These are phyloP conservation scores for Cicer judaicum DNA, from an alignment of 306 rosid genomes.

Conservation along the genomic window DNA sequence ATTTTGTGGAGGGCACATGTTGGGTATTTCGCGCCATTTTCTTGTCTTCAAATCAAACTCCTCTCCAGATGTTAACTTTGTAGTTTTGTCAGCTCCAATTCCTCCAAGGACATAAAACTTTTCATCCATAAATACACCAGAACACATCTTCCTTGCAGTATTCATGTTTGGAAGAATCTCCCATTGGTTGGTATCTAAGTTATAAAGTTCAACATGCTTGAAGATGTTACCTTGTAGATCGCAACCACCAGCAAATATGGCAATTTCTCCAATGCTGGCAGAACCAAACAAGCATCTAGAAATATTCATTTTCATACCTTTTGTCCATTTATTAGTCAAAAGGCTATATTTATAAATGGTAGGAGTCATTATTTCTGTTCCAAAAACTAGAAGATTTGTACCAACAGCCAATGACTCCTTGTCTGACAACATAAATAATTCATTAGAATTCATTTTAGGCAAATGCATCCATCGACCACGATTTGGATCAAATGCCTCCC, in stretches of 20 bases:
- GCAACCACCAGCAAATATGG: conserved; percentile 81
- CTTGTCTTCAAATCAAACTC: conserved; percentile 59
- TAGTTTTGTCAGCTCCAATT: conserved; percentile 44
- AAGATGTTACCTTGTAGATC: conserved; percentile 57
- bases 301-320: conserved; percentile 55
- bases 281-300: conserved; percentile 81
- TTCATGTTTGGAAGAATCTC: conserved; percentile 68
- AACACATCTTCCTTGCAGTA: conserved; percentile 68
- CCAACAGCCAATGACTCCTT: conserved; percentile 88
- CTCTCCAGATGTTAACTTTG: conserved; percentile 61
- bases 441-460: conserved; percentile 58
- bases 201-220: conserved; percentile 69
- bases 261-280: conserved; percentile 70
- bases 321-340: conserved; percentile 68
- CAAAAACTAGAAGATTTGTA: conserved; percentile 77
- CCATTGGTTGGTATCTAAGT: conserved; percentile 69
- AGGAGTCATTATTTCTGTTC: conserved; percentile 57
- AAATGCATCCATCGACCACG: conserved; percentile 60
- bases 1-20: conserved; percentile 61
- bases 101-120: conserved; percentile 74
- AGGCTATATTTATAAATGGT: conserved; percentile 63
- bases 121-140: conserved; percentile 39
- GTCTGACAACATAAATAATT: conserved; percentile 64
- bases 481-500: conserved; percentile 78
- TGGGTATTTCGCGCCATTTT: conserved; percentile 69